These are phyloP conservation scores for Aspergillus sergii DNA, from an alignment of 2,329 filamentous ascomycete species.

Conservation along the genomic window DNA sequence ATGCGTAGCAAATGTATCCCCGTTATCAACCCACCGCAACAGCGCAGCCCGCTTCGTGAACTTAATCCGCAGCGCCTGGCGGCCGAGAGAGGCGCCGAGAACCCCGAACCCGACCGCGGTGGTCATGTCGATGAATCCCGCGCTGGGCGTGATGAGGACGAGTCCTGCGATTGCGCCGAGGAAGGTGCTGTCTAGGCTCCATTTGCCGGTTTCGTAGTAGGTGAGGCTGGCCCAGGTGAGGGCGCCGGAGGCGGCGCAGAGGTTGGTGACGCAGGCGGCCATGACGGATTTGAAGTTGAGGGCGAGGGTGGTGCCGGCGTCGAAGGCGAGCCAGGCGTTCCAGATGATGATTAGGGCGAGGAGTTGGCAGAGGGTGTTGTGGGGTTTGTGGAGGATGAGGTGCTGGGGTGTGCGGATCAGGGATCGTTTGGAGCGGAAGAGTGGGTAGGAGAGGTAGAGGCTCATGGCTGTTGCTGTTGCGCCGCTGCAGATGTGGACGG, in stretches of 20 bases:
- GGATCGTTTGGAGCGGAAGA: constrained; percentile 51
- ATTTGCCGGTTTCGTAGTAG: constrained; percentile 46
- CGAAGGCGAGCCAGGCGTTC: constrained; percentile 56
- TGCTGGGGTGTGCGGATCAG: constrained; percentile 49
- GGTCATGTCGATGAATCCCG: constrained; percentile 53
- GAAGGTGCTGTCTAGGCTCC: constrained; percentile 55
- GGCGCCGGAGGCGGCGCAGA: constrained; percentile 52
- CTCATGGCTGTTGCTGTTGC: constrained; percentile 48
- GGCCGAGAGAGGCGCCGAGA: constrained; percentile 50
- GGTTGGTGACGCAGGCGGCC: constrained; percentile 53
- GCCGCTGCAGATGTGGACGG: constrained; percentile 47
- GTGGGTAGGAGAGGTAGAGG: constrained; percentile 54
- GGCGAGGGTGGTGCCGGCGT: constrained; percentile 52
- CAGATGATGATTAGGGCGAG: constrained; percentile 54
- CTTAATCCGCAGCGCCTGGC: constrained; percentile 57
- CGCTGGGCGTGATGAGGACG: constrained; percentile 56
- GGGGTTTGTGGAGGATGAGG: constrained; percentile 50
- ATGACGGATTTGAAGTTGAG: constrained; percentile 56
- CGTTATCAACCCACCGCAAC: constrained; percentile 57
- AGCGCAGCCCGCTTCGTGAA: constrained; percentile 52
- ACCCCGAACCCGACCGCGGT: constrained; percentile 54
- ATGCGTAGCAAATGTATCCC: constrained; percentile 59
- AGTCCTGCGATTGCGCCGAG: constrained; percentile 57
- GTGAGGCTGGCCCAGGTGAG: constrained; percentile 52
- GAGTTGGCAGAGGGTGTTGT: constrained; percentile 53